phyloP scores from a whole-genome alignment of 169 alveolate species.

The Plasmodium coatneyi region DNA sequence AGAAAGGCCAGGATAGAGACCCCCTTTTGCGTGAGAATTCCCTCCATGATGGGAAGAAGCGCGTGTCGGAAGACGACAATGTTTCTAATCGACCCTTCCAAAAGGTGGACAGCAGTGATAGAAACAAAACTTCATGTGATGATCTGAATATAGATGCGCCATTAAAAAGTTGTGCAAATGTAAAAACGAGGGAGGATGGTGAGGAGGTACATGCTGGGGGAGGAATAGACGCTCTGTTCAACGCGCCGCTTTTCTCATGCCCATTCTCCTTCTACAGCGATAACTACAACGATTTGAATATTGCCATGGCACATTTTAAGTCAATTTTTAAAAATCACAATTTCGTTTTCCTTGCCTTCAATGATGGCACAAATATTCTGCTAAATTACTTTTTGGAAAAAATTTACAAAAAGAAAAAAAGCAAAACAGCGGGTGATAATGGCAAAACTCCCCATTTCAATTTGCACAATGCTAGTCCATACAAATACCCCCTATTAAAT shows the following conservation, averaged over 20 bases:
- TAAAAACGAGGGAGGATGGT: not conserved
- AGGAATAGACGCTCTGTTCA: not conserved
- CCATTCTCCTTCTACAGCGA: conserved; percentile 62
- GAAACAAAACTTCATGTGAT: not conserved
- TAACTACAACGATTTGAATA: conserved; percentile 47
- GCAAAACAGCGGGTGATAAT: not conserved
- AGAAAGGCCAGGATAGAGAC: not conserved
- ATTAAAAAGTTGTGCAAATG: not conserved
- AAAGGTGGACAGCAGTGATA: not conserved
- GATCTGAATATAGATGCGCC: too few relatives aligned
- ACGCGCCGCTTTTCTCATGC: conserved; percentile 30
- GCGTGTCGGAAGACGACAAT: not conserved
- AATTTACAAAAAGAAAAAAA: conserved; percentile 39
- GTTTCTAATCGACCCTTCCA: not conserved
- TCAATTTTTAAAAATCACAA: conserved; percentile 46
- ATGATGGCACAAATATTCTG: conserved; percentile 64
- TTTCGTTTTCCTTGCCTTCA: conserved; percentile 49
- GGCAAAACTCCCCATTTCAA: conserved; percentile 13
- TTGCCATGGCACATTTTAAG: conserved; percentile 41
- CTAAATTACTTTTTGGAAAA: conserved; percentile 59
- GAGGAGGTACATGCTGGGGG: not conserved
- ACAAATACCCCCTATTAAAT: conserved; percentile 16
- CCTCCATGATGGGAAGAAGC: not conserved
- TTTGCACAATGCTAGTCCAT: conserved; percentile 23
- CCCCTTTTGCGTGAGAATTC: not conserved